Conservation (phyloP, 495 filamentous ascomycete species). For the Penicillium bialowiezense region DNA sequence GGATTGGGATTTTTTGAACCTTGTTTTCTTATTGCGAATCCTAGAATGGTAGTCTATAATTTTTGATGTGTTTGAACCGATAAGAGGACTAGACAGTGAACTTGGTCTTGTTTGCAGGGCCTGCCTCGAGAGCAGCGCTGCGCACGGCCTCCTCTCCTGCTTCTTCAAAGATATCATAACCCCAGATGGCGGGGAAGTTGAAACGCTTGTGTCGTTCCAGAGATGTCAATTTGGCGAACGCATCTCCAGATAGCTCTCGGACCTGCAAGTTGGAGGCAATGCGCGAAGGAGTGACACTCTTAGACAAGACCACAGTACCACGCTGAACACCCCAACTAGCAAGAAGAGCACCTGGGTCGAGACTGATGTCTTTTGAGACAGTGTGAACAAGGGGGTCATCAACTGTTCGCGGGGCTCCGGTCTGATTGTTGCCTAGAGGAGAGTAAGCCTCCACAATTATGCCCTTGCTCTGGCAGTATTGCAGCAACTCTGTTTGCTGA, state of each 20-base stretch:
- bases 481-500: slow-evolving; percentile 47
- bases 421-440: slow-evolving; percentile 51
- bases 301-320: slow-evolving; percentile 47
- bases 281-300: slow-evolving; percentile 45
- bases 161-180: slow-evolving; percentile 39
- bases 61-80: not conserved
- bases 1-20: no score
- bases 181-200: slow-evolving; percentile 38
- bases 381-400: slow-evolving; percentile 31
- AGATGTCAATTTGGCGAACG: slow-evolving; percentile 28
- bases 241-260: slow-evolving; percentile 28
- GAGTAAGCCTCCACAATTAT: slow-evolving; percentile 61
- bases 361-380: slow-evolving; percentile 35
- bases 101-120: slow-evolving; percentile 19
- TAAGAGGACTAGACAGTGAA: slow-evolving; percentile 17
- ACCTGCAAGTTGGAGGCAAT: slow-evolving; percentile 41
- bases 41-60: not conserved
- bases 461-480: slow-evolving; percentile 44
- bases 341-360: slow-evolving; percentile 39
- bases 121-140: slow-evolving; percentile 19
- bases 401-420: slow-evolving; percentile 35
- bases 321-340: slow-evolving; percentile 50
- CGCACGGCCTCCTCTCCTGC: slow-evolving; percentile 22
- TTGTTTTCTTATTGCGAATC: no score
- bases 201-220: slow-evolving; percentile 37